Evolutionary conservation across 345 rosid genomes (phyloP).

Genomic region (Populus euphratica): DNA sequence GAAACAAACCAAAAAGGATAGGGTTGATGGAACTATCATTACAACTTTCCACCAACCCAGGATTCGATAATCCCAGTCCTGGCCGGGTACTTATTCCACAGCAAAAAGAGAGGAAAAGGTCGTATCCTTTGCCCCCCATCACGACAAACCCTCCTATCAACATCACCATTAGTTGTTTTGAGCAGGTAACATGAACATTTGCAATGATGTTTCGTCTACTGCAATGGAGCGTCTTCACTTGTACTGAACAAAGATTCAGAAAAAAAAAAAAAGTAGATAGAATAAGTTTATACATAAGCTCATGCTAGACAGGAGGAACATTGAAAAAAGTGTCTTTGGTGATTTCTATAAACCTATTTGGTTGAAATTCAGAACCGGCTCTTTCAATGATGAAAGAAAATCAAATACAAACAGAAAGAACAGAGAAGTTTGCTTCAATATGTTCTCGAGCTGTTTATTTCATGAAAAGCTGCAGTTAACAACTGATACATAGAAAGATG

Average conservation of each 20-base stretch:
- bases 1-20: neutral
- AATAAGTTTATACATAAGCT: no score
- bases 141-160: neutral
- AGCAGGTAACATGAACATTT: neutral
- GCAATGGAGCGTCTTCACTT: neutral
- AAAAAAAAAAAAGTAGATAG: no score
- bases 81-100: neutral
- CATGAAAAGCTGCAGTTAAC: slow-evolving; percentile 34
- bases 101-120: neutral
- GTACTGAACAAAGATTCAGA: neutral
- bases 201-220: neutral
- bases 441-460: slow-evolving; percentile 65
- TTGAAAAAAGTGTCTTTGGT: neutral
- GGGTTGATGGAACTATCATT: neutral
- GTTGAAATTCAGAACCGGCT: slow-evolving; percentile 19
- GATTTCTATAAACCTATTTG: slow-evolving; percentile 18
- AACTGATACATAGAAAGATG: slow-evolving; percentile 16
- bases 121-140: neutral
- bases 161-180: neutral
- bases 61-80: neutral
- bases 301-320: neutral
- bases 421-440: slow-evolving; percentile 21
- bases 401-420: slow-evolving; percentile 24
- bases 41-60: slow-evolving; percentile 10
- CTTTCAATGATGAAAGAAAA: slow-evolving; percentile 21